Evolutionary conservation across 352 stramenopile species (phyloP).

Genomic region (Stramenopiles sp.): DNA sequence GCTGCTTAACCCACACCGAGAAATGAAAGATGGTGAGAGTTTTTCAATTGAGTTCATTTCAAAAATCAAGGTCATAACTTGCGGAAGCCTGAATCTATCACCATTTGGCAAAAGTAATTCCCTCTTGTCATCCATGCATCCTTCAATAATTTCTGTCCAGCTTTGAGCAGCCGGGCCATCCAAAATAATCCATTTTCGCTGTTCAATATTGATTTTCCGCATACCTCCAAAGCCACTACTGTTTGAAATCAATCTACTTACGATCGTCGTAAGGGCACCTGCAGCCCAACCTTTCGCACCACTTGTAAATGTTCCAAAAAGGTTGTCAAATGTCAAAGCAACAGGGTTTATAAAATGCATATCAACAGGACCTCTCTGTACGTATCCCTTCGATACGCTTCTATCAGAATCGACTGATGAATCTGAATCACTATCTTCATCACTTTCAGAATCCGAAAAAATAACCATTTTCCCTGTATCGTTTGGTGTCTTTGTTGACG

Average conservation of each 20-base stretch:
- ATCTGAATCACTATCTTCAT: not conserved
- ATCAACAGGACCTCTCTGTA: not conserved
- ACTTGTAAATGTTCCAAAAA: not conserved
- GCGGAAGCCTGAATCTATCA: not conserved
- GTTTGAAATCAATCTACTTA: not conserved
- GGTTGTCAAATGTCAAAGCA: not conserved
- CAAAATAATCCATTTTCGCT: not conserved
- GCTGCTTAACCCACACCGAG: not conserved
- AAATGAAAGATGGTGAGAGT: not conserved
- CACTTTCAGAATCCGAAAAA: too few species aligned
- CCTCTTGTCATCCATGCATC: not conserved
- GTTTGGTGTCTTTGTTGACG: too few species aligned
- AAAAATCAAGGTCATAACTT: not conserved
- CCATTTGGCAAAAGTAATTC: not conserved
- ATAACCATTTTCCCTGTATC: too few species aligned
- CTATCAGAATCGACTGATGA: not conserved
- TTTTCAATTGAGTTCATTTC: not conserved
- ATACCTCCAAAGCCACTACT: not conserved
- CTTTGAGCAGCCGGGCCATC: not conserved
- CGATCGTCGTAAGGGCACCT: not conserved
- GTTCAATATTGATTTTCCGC: not conserved
- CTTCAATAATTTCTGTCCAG: not conserved
- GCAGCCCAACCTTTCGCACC: not conserved
- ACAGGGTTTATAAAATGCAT: not conserved
- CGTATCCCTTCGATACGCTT: not conserved